Evolutionary conservation across 441 rosid species (phyloP).

Genomic region (Flueggea neowawraea): DNA sequence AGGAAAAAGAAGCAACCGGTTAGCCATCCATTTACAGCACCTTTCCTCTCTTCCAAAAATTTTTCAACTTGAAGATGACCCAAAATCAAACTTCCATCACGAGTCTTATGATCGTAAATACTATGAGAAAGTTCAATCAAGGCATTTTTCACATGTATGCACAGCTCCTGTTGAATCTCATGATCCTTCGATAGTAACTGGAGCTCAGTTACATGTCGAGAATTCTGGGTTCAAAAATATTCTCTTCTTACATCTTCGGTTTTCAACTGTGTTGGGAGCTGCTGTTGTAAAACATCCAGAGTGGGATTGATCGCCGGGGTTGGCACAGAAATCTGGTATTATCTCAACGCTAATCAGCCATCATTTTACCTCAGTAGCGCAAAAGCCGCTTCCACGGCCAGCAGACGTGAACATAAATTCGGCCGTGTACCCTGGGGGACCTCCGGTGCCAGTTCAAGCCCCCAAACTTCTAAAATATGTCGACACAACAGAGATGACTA

Average conservation of each 20-base stretch:
- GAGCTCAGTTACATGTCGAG: constrained; percentile 83
- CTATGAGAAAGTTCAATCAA: constrained; percentile 94
- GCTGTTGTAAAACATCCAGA: constrained; percentile 53
- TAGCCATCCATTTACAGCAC: constrained; percentile 93
- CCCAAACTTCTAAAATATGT: constrained; percentile 87
- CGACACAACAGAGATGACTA: constrained; percentile 86
- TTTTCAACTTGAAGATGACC: constrained; percentile 80
- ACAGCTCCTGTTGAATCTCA: constrained; percentile 85
- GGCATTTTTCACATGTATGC: constrained; percentile 88
- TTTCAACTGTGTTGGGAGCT: constrained; percentile 68
- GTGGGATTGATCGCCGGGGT: constrained; percentile 90
- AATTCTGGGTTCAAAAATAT: constrained; percentile 79
- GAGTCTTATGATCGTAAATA: constrained; percentile 64
- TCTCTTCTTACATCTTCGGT: constrained; percentile 77
- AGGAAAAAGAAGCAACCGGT: constrained; percentile 80
- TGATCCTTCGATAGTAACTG: constrained; percentile 79
- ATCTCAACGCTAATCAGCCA: constrained; percentile 63
- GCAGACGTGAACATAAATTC: constrained; percentile 94
- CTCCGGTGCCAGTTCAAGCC: constrained; percentile 88
- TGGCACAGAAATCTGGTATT: constrained; percentile 77
- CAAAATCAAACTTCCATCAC: constrained; percentile 38
- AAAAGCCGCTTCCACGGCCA: constrained; percentile 71
- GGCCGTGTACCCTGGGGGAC: constrained; percentile 91
- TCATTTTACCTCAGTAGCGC: constrained; percentile 62
- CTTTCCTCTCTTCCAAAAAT: constrained; percentile 91